These are phyloP conservation scores for Gigaspora rosea DNA, from an alignment of 192 early-diverging fungal genomes.

Conservation along the genomic window DNA sequence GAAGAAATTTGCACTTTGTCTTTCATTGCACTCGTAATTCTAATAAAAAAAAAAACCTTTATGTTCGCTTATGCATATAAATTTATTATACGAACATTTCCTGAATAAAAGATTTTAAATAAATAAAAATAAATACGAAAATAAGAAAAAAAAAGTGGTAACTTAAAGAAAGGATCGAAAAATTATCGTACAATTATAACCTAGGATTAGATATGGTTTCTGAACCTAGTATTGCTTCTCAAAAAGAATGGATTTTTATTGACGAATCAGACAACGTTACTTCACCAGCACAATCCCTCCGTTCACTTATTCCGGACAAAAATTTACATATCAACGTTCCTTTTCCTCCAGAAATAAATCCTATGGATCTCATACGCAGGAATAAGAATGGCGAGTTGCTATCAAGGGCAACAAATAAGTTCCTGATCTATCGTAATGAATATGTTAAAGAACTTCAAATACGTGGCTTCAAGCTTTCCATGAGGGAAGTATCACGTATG, in stretches of 20 bases:
- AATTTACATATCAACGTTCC: slow-evolving; percentile 1
- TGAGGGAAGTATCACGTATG: slow-evolving; percentile 25
- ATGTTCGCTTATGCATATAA: too few species aligned
- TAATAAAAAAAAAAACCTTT: too few species aligned
- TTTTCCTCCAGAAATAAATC: slow-evolving; percentile 29
- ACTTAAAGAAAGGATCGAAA: too few species aligned
- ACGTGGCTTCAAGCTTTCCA: neutral
- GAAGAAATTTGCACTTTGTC: too few species aligned
- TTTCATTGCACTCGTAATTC: too few species aligned
- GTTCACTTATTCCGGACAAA: neutral
- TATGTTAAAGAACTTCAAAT: slow-evolving; percentile 21
- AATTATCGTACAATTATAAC: too few species aligned
- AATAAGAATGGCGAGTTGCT: slow-evolving; percentile 2
- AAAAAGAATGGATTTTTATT: slow-evolving; percentile 25
- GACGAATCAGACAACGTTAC: slow-evolving; percentile 5
- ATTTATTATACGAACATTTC: too few species aligned
- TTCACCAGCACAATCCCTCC: slow-evolving; percentile 5
- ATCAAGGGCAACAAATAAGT: slow-evolving; percentile 25
- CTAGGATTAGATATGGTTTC: too few species aligned
- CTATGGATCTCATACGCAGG: slow-evolving; percentile 15
- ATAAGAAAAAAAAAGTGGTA: neutral
- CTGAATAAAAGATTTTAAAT: too few species aligned
- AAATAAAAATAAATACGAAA: neutral
- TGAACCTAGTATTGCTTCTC: too few species aligned
- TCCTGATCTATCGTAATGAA: slow-evolving; percentile 32